Base-by-base conservation (phyloP, 2,329 filamentous ascomycete species). In the Aspergillus costaricaensis region DNA sequence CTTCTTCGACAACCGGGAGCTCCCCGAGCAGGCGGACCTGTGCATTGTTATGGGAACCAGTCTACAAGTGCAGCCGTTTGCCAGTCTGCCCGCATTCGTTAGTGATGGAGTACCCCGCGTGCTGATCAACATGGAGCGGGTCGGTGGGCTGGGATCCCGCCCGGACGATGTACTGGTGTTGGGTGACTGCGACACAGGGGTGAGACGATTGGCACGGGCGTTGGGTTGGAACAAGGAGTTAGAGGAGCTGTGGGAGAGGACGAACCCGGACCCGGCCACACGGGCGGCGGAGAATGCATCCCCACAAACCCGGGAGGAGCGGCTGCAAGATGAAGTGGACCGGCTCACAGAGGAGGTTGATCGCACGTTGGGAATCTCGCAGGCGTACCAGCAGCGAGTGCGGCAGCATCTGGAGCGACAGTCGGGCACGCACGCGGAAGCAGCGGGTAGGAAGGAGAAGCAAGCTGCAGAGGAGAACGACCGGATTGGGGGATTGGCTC, bases 21-120 rank as follows among this genome's bases (percentile, higher is more conserved):
- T 88, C 12, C 83, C 86, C 0, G 78, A 77, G 1, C 77, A 83
- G 68, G 90, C 91, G 0, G 92, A 96, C 72, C 78, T 97, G 2
- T 85, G 89, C 44, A 89, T 98, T 55, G 84, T 97, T 21, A 88
- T 97, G 81, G 95, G 95, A 2, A 97, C 94, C 0, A 96, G 92
- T 70, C 78, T 98, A 61, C 86, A 83, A 0, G 94, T 98, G 2
- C 91, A 93, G 64, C 95, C 95, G 0, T 99, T 99, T 74, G 92
- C 94, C 1, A 87, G 87, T 50, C 79, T 98, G 53, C 93, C 94
- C 0, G 78, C 83, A 14, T 79, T 89, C 66, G 88, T 87, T 21
- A 70, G 74, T 2, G 82, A 87, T 1, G 81, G 80, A 0, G 85
- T 85, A 3, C 95, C 94, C 0, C 85, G 95, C 9, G 79, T 99